Conservation (phyloP, 2,329 filamentous ascomycete species). For the Aspergillus sp. region DNA sequence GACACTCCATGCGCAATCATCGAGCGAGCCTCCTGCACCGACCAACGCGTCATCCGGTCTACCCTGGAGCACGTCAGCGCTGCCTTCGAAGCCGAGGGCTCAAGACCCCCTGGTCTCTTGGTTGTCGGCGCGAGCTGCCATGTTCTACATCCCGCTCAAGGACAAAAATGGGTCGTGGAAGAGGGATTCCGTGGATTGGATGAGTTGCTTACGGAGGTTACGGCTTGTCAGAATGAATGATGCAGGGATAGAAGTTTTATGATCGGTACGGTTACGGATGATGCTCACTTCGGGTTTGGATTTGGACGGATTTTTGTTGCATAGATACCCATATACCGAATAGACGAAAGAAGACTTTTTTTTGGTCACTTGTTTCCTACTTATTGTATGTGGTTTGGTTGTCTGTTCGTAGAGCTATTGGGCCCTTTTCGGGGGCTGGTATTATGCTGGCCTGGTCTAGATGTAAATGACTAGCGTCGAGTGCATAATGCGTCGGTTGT, state of each 20-base stretch:
- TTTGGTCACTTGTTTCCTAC: not conserved
- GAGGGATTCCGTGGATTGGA: constrained; percentile 81
- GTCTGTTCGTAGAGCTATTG: not conserved
- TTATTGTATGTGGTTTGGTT: not conserved
- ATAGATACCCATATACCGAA: constrained; percentile 4
- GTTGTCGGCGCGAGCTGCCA: constrained; percentile 84
- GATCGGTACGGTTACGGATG: constrained; percentile 26
- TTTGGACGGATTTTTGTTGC: constrained; percentile 6
- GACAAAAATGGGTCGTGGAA: constrained; percentile 77
- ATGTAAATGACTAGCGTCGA: too few relatives aligned
- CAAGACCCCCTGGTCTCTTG: constrained; percentile 81
- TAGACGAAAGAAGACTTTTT: not conserved
- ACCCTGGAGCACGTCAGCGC: constrained; percentile 76
- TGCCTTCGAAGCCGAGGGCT: constrained; percentile 87
- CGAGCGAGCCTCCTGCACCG: constrained; percentile 88
- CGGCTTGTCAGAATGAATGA: not conserved
- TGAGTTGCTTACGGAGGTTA: constrained; percentile 34
- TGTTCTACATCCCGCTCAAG: constrained; percentile 64
- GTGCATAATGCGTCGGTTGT: too few relatives aligned
- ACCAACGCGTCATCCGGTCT: constrained; percentile 89
- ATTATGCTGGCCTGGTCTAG: too few relatives aligned
- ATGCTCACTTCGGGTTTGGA: not conserved
- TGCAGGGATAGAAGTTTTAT: not conserved
- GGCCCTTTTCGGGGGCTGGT: too few relatives aligned
- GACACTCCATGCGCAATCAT: constrained; percentile 88